Conservation (phyloP, 805 yeast species). For the Wickerhamiella dianesei region DNA sequence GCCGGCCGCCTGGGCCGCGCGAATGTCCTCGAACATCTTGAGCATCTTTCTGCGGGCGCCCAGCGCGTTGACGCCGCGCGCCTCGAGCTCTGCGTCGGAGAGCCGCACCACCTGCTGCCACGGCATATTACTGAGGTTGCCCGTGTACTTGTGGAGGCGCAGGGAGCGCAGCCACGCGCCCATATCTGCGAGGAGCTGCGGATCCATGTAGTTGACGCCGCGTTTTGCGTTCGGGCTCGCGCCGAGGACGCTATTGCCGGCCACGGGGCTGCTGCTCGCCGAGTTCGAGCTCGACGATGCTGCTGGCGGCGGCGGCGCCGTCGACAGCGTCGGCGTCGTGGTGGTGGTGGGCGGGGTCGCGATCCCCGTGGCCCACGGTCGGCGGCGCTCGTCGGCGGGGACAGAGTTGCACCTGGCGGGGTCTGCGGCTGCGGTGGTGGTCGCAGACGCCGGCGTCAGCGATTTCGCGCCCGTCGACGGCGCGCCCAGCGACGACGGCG, state of each 20-base stretch:
- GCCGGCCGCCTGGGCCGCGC: slow-evolving; percentile 36
- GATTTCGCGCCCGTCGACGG: not conserved
- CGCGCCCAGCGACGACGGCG: slow-evolving; percentile 7
- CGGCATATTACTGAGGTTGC: slow-evolving; percentile 52
- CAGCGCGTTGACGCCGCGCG: slow-evolving; percentile 77
- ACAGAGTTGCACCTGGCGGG: not conserved
- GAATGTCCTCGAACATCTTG: slow-evolving; percentile 80
- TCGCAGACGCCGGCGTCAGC: not conserved
- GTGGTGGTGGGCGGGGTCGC: slow-evolving; percentile 13
- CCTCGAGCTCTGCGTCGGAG: slow-evolving; percentile 54
- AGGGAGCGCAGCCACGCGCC: slow-evolving; percentile 87
- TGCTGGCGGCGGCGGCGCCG: slow-evolving; percentile 3
- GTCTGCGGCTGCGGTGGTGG: not conserved
- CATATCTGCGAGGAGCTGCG: slow-evolving; percentile 44
- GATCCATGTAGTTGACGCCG: slow-evolving; percentile 18
- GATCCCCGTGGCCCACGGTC: slow-evolving; percentile 14
- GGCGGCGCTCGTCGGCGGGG: not conserved
- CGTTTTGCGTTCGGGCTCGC: slow-evolving; percentile 6
- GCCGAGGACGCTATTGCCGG: not conserved
- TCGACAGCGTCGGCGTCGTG: slow-evolving; percentile 7
- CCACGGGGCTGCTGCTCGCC: not conserved
- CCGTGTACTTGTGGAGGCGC: slow-evolving; percentile 88
- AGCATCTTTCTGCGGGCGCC: slow-evolving; percentile 92
- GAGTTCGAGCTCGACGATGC: not conserved
- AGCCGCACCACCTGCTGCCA: slow-evolving; percentile 73